These are phyloP conservation scores for Lentinula raphanica DNA, from an alignment of 768 basidiomycete species.

Conservation along the genomic window DNA sequence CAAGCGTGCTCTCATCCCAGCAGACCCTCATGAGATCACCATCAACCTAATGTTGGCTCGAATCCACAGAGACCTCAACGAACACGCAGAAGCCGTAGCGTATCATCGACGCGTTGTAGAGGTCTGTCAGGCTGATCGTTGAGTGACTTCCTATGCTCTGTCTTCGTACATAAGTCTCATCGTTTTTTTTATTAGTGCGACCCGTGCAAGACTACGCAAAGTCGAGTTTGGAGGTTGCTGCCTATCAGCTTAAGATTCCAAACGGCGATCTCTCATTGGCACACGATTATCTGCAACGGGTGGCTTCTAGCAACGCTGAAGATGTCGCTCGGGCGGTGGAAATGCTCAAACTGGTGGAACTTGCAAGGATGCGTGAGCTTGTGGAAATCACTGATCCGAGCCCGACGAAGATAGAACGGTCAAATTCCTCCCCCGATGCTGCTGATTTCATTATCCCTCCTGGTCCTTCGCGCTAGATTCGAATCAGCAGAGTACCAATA, in stretches of 20 bases:
- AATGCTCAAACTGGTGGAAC: constrained; percentile 42
- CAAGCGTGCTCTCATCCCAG: constrained; percentile 81
- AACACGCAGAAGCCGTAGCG: constrained; percentile 61
- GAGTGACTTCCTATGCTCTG: constrained; percentile 17
- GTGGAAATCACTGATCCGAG: no score
- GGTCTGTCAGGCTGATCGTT: constrained; percentile 60
- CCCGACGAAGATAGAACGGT: no score
- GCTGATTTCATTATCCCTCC: no score
- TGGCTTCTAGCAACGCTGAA: constrained; percentile 76
- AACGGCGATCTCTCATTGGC: constrained; percentile 69
- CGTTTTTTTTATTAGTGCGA: constrained; percentile 40
- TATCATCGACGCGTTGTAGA: constrained; percentile 82
- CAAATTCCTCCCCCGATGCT: no score
- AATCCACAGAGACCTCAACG: constrained; percentile 62
- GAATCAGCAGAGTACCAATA: no score
- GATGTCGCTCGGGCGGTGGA: constrained; percentile 74
- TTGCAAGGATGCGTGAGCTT: neutral
- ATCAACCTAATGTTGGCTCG: constrained; percentile 72
- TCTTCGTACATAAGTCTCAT: constrained; percentile 15
- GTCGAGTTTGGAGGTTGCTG: constrained; percentile 81
- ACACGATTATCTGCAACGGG: constrained; percentile 63
- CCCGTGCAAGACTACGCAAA: constrained; percentile 75
- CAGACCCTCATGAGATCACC: constrained; percentile 69
- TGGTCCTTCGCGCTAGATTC: no score
- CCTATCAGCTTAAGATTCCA: constrained; percentile 61